Evolutionary conservation across 192 early-diverging fungal species (phyloP), one percentile per base, ranked within the genome.

Genomic region (Gaertneriomyces sp.): DNA sequence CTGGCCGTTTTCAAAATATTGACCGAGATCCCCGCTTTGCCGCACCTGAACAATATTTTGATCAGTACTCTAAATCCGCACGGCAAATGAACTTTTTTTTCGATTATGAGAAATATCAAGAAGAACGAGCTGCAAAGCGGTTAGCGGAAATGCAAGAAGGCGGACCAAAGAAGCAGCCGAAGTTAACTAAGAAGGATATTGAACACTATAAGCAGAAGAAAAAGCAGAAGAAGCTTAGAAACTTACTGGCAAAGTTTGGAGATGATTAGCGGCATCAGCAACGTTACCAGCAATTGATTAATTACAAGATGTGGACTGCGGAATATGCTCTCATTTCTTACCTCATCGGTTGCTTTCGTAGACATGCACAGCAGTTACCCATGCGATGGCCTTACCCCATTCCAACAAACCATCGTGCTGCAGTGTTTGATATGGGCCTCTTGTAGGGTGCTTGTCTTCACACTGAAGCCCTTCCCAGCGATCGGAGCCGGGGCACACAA

Each of bases 121-220:
- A 74, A 20, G 65, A 75, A 51, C 58, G 74, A 25, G 60, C 67
- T 5, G 47, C 60, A 25, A 42, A 70, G 33, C 59, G 61, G 12
- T 6, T 73, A 46, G 62, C 70, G 42, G 42, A 73, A 19, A 43
- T 19, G 45, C 49, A 58, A 39, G 53, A 57, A 38, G 38, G 16
- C 2, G 39, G 45, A 17, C 38, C 14, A 33, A 43, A 42, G 14
- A 75, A 69, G 50, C 43, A 16, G 51, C 38, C 7, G 6, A 75
- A 63, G 59, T 51, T 75, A 47, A 72, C 70, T 4, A 75, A 75
- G 59, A 73, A 73, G 74, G 64, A 75, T 42, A 20, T 75, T 40
- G 69, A 75, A 46, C 41, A 52, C 25, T 75, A 68, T 59, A 75
- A 75, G 60, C 67, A 72, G 47, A 63, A 56, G 60, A 75, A 75